These are phyloP conservation scores for Clarkia xantiana DNA, from an alignment of 345 rosid species.

Conservation along the genomic window DNA sequence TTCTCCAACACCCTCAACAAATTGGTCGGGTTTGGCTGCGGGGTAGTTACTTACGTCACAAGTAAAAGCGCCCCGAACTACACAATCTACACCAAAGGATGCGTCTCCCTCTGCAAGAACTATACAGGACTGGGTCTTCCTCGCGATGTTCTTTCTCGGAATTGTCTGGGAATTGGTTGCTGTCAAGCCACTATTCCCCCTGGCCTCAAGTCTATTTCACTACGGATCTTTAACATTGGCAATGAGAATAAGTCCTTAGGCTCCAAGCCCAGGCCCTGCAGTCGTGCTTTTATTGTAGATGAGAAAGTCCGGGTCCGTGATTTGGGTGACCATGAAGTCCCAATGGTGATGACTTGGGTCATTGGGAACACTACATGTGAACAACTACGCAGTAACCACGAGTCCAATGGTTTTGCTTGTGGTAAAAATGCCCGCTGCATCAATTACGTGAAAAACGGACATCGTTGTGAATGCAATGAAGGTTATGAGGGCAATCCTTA, in stretches of 20 bases:
- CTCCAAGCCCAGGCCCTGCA: neutral
- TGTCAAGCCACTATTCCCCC: constrained; percentile 7
- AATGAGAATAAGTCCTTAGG: neutral
- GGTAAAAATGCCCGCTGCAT: constrained; percentile 7
- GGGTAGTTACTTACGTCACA: constrained; percentile 6
- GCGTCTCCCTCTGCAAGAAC: constrained; percentile 7
- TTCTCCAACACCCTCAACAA: constrained; percentile 9
- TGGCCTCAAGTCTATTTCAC: constrained; percentile 4
- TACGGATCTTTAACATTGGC: neutral
- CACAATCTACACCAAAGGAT: constrained; percentile 1
- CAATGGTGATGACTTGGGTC: constrained; percentile 11
- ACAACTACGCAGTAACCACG: neutral
- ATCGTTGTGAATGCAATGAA: neutral
- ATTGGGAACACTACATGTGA: constrained; percentile 4
- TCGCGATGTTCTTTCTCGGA: neutral
- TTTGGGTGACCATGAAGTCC: neutral
- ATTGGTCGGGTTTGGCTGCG: constrained; percentile 8
- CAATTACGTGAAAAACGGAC: constrained; percentile 1
- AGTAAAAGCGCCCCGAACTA: neutral
- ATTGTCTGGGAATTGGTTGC: constrained; percentile 11
- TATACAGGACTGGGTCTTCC: neutral
- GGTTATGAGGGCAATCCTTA: constrained; percentile 14
- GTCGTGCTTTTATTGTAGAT: constrained; percentile 8
- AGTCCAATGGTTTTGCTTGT: constrained; percentile 1
- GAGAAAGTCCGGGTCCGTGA: neutral